Evolutionary conservation across 306 rosid species (phyloP).

Genomic region (Aeschynomene evenia): DNA sequence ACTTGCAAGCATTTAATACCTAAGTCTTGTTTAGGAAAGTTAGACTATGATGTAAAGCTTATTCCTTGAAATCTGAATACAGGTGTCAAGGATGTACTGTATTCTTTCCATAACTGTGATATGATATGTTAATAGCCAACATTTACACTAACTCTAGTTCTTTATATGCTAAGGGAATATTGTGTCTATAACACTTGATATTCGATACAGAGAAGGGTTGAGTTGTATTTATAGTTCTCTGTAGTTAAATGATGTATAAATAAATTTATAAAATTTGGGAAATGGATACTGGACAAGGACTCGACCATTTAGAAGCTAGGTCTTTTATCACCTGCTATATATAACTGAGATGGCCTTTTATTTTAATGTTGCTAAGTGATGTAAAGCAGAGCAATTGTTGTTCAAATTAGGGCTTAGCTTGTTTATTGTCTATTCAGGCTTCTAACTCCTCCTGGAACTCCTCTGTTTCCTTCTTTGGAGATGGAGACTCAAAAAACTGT

Average conservation of each 20-base stretch:
- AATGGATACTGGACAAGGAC: not conserved
- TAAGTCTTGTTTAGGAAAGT: constrained; percentile 6
- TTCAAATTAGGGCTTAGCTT: constrained; percentile 30
- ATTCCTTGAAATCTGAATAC: not conserved
- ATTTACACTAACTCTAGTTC: not conserved
- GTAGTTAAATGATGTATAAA: not conserved
- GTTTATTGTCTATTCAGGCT: constrained; percentile 65
- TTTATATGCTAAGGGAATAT: not conserved
- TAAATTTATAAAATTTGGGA: not conserved
- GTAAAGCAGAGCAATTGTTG: not conserved
- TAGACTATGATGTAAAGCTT: constrained; percentile 1
- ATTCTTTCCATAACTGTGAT: constrained; percentile 13
- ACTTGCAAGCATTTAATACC: not conserved
- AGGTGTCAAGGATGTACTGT: constrained; percentile 8
- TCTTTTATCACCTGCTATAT: not conserved
- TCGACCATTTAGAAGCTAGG: not conserved
- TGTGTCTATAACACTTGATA: not conserved
- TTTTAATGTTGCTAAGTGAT: not conserved
- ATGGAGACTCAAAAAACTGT: constrained; percentile 71
- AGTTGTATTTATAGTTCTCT: not conserved
- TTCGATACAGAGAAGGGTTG: not conserved
- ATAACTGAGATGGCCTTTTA: not conserved
- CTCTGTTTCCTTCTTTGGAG: constrained; percentile 96
- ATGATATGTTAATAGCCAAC: not conserved
- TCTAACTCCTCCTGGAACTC: constrained; percentile 95